A percentile compares a stretch with the other conserved stretches of the same genome.
Evolutionary conservation across 306 rosid genomes (phyloP).

Genomic region (Sophora flavescens): DNA sequence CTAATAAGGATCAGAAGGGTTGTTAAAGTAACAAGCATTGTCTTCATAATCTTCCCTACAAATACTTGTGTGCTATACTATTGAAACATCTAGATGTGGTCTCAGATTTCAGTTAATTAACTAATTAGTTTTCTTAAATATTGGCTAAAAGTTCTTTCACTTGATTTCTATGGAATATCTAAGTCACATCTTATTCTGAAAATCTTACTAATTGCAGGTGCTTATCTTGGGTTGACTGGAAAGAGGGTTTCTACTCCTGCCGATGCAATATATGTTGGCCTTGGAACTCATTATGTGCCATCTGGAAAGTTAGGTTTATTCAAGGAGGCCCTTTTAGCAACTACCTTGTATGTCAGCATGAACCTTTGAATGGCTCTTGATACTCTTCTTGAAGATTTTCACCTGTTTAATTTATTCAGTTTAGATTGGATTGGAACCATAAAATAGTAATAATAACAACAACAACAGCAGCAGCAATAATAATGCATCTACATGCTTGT

Average conservation of each 20-base stretch:
- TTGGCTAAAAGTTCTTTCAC: constrained; percentile 31
- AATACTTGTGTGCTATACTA: constrained; percentile 26
- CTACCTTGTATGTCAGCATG: constrained; percentile 69
- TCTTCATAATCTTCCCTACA: not conserved
- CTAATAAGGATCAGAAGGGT: constrained; percentile 29
- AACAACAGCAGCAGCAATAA: not conserved
- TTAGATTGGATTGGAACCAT: constrained; percentile 20
- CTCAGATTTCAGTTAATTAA: constrained; percentile 1
- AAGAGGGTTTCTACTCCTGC: constrained; percentile 86
- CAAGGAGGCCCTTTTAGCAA: constrained; percentile 87
- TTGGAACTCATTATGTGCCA: constrained; percentile 94
- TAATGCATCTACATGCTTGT: constrained; percentile 3
- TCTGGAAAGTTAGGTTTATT: constrained; percentile 81
- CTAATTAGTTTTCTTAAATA: constrained; percentile 15
- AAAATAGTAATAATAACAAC: not conserved
- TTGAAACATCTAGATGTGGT: constrained; percentile 25
- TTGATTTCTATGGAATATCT: constrained; percentile 30
- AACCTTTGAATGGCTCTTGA: constrained; percentile 28
- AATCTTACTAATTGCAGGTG: constrained; percentile 64
- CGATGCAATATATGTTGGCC: constrained; percentile 88
- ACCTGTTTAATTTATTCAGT: constrained; percentile 28
- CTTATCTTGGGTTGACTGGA: constrained; percentile 96
- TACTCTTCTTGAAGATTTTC: constrained; percentile 22
- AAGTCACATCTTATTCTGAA: constrained; percentile 11
- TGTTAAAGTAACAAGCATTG: constrained; percentile 17